Evolutionary conservation across 306 rosid species (phyloP).

Genomic region (Adenanthera pavonina): DNA sequence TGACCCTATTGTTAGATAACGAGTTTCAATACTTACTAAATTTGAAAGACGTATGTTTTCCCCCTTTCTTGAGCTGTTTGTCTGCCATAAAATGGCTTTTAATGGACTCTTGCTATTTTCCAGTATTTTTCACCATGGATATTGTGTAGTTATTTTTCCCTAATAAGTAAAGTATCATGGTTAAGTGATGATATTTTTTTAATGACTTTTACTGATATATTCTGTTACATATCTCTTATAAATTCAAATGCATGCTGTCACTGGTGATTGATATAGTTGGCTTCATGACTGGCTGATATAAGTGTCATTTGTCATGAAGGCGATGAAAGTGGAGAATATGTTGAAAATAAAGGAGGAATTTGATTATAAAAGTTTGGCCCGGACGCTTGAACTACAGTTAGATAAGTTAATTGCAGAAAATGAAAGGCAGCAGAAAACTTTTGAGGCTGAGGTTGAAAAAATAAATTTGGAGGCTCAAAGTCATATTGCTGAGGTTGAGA

Average conservation of each 20-base stretch:
- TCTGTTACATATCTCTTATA: constrained; percentile 4
- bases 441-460: constrained; percentile 84
- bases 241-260: constrained; percentile 30
- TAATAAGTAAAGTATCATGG: constrained; percentile 9
- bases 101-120: constrained; percentile 3
- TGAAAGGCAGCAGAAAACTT: constrained; percentile 90
- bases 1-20: neutral
- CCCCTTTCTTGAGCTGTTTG: constrained; percentile 2
- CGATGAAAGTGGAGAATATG: constrained; percentile 99
- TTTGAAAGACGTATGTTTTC: neutral
- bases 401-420: constrained; percentile 91
- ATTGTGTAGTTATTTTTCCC: neutral
- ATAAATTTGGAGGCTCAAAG: constrained; percentile 74
- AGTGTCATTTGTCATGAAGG: constrained; percentile 52
- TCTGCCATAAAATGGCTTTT: neutral
- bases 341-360: constrained; percentile 96
- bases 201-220: constrained; percentile 15
- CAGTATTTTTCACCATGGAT: constrained; percentile 26
- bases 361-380: constrained; percentile 93
- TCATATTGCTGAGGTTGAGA: constrained; percentile 81
- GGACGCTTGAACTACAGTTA: constrained; percentile 87
- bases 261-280: constrained; percentile 17
- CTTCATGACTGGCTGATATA: constrained; percentile 24
- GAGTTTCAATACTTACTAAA: constrained; percentile 11
- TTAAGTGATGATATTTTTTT: constrained; percentile 2